These are phyloP conservation scores for Trichophyton rubrum DNA, from an alignment of 2,329 filamentous ascomycete genomes.

Conservation along the genomic window DNA sequence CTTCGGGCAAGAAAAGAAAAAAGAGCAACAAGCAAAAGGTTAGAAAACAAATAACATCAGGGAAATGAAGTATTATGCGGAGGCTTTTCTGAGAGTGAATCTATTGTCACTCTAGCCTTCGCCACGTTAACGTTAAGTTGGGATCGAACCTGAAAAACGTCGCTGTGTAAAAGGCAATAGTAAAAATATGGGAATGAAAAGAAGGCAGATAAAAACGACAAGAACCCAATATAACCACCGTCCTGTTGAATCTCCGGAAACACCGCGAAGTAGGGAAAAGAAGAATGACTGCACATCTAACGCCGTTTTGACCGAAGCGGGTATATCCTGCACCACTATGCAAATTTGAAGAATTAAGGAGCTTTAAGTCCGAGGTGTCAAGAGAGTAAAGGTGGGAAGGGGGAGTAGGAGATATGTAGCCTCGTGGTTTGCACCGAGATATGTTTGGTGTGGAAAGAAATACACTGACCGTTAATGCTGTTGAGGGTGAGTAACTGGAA, in stretches of 20 bases:
- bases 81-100: neutral
- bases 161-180: neutral
- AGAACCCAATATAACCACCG: conserved; percentile 4
- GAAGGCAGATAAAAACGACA: neutral
- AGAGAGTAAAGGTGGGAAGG: conserved; percentile 16
- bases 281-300: conserved; percentile 4
- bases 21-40: neutral
- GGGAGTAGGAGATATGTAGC: conserved; percentile 2
- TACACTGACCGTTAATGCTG: neutral
- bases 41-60: neutral
- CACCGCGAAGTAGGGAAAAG: neutral
- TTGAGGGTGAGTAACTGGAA: neutral
- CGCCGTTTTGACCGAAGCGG: conserved; percentile 25
- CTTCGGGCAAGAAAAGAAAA: neutral
- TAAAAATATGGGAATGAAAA: conserved; percentile 1
- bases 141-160: neutral
- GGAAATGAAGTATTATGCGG: neutral
- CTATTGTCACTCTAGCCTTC: neutral
- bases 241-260: conserved; percentile 1
- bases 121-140: neutral
- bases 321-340: conserved; percentile 39
- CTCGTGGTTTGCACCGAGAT: conserved; percentile 16
- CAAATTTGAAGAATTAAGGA: conserved; percentile 19
- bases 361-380: conserved; percentile 14
- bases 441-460: neutral